These are phyloP conservation scores for Candida suzukii DNA, from an alignment of 805 yeast genomes.

Conservation along the genomic window DNA sequence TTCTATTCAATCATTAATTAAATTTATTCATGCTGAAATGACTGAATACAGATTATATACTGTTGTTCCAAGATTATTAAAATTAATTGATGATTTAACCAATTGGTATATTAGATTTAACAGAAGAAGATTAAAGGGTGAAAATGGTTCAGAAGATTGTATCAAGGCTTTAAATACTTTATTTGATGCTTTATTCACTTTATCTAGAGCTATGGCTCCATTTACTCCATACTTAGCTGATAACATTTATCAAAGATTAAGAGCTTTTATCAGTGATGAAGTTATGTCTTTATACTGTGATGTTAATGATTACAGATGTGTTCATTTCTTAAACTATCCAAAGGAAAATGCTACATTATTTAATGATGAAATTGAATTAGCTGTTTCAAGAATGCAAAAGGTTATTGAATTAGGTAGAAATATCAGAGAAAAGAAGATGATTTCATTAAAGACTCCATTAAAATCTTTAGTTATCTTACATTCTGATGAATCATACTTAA, in stretches of 20 bases:
- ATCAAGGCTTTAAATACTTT: constrained; percentile 82
- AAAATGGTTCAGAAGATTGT: constrained; percentile 79
- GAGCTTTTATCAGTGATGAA: constrained; percentile 51
- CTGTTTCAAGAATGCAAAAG: constrained; percentile 93
- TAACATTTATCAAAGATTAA: constrained; percentile 73
- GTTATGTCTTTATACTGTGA: constrained; percentile 41
- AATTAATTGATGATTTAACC: constrained; percentile 88
- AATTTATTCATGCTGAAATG: constrained; percentile 88
- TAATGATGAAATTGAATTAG: constrained; percentile 76
- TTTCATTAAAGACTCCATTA: constrained; percentile 92
- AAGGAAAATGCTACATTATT: constrained; percentile 69
- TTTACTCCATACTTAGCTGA: constrained; percentile 96
- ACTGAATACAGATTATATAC: constrained; percentile 82
- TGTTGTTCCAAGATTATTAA: constrained; percentile 87
- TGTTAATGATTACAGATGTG: constrained; percentile 65
- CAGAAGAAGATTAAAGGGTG: constrained; percentile 97
- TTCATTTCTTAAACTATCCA: constrained; percentile 93
- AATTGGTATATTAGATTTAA: constrained; percentile 99
- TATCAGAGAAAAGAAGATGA: constrained; percentile 91
- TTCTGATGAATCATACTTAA: constrained; percentile 64
- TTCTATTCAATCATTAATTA: constrained; percentile 86
- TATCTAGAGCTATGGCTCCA: constrained; percentile 97
- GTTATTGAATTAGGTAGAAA: constrained; percentile 95
- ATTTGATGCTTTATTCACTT: constrained; percentile 81
- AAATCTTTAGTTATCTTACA: constrained; percentile 82